Conservation (phyloP, 2,329 filamentous ascomycete species). For the Chaetomium sp. region DNA sequence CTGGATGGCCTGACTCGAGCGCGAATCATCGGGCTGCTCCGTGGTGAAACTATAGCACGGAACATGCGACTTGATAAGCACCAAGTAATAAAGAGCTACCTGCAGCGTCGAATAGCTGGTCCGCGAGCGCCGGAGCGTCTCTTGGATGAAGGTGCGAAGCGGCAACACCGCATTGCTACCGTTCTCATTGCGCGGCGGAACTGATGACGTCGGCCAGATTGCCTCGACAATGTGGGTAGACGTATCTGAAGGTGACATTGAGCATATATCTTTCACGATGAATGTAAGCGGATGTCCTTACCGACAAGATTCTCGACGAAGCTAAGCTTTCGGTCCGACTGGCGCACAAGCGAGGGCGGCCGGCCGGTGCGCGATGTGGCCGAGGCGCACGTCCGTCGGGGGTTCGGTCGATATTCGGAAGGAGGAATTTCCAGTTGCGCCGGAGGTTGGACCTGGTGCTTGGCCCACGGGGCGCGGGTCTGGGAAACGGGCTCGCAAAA, state of each 20-base stretch:
- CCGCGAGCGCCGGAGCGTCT: constrained; percentile 87
- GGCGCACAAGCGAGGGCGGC: constrained; percentile 72
- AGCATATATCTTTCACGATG: constrained; percentile 24
- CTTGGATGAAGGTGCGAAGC: constrained; percentile 92
- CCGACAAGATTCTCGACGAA: constrained; percentile 97
- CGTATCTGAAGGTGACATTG: constrained; percentile 62
- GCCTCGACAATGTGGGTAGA: constrained; percentile 95
- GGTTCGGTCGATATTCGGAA: constrained; percentile 58
- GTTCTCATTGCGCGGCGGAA: constrained; percentile 65
- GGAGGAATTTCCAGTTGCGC: constrained; percentile 46
- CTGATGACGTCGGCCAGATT: constrained; percentile 90
- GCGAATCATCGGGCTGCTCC: constrained; percentile 70
- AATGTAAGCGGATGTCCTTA: constrained; percentile 49
- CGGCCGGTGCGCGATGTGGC: constrained; percentile 50
- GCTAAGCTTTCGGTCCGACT: constrained; percentile 85
- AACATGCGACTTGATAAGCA: constrained; percentile 87
- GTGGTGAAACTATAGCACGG: constrained; percentile 78
- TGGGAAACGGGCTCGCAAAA: constrained; percentile 24
- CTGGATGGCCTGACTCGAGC: constrained; percentile 73
- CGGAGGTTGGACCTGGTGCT: constrained; percentile 23
- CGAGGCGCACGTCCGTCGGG: constrained; percentile 50
- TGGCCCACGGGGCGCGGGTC: constrained; percentile 29
- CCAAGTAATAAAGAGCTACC: constrained; percentile 91
- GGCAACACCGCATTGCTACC: constrained; percentile 75
- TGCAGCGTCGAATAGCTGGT: constrained; percentile 97